These are phyloP conservation scores for Neopestalotiopsis sp. DNA, from an alignment of 2,329 filamentous ascomycete genomes.

Conservation along the genomic window DNA sequence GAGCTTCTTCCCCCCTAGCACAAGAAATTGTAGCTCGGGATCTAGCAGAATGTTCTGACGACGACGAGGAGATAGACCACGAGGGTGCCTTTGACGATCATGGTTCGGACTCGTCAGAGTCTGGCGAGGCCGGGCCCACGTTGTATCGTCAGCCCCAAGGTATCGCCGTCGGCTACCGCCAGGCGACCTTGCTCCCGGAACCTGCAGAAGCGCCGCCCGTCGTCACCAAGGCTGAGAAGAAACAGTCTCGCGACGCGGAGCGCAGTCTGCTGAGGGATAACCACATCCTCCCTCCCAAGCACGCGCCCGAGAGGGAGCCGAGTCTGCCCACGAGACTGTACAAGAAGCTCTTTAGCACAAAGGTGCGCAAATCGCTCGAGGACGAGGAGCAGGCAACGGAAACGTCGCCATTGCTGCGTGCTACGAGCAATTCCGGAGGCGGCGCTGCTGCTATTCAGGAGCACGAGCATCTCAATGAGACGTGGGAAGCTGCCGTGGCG, in stretches of 20 bases:
- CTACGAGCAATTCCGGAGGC: constrained; percentile 49
- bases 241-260: constrained; percentile 62
- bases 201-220: constrained; percentile 49
- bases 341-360: constrained; percentile 59
- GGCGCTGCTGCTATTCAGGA: constrained; percentile 43
- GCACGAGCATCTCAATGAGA: constrained; percentile 66
- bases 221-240: constrained; percentile 60
- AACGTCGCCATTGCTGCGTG: constrained; percentile 39
- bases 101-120: constrained; percentile 37
- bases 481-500: constrained; percentile 86
- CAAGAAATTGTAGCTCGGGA: constrained; percentile 70
- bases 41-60: constrained; percentile 66
- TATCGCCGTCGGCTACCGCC: constrained; percentile 73
- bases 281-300: constrained; percentile 68
- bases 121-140: constrained; percentile 48
- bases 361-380: constrained; percentile 44
- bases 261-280: constrained; percentile 68
- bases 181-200: constrained; percentile 71
- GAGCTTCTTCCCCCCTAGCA: constrained; percentile 67
- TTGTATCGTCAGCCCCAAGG: constrained; percentile 79
- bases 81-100: constrained; percentile 24
- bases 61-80: constrained; percentile 46
- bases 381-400: constrained; percentile 50
- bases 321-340: constrained; percentile 45
- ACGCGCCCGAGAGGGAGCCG: constrained; percentile 40